Evolutionary conservation across 805 yeast genomes (phyloP).

Genomic region (Candida gorgasii): DNA sequence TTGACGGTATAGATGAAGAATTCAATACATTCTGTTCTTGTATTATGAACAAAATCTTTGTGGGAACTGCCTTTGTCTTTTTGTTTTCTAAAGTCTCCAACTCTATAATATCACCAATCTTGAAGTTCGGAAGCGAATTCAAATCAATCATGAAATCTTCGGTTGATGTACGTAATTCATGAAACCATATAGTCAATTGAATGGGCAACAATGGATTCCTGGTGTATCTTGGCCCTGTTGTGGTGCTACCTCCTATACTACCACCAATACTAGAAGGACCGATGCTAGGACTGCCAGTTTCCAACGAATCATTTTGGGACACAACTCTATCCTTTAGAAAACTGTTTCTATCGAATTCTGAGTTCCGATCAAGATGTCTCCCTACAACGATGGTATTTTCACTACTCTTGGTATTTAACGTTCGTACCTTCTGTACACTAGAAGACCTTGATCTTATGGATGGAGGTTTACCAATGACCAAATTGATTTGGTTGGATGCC

Average conservation of each 20-base stretch:
- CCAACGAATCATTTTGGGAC: slow-evolving; percentile 14
- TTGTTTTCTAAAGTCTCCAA: slow-evolving; percentile 38
- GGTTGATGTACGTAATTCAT: slow-evolving; percentile 60
- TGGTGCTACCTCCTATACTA: neutral
- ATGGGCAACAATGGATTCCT: slow-evolving; percentile 26
- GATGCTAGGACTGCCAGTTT: too few relatives aligned
- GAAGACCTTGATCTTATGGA: slow-evolving; percentile 15
- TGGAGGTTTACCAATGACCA: slow-evolving; percentile 18
- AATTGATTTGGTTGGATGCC: slow-evolving; percentile 23
- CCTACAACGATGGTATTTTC: slow-evolving; percentile 19
- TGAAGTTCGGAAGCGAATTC: slow-evolving; percentile 57
- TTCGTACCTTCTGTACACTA: slow-evolving; percentile 8
- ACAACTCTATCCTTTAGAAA: slow-evolving; percentile 7
- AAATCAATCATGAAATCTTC: slow-evolving; percentile 68
- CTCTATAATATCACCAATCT: slow-evolving; percentile 78
- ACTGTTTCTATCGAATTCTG: slow-evolving; percentile 8
- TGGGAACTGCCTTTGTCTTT: slow-evolving; percentile 10
- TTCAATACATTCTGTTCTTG: slow-evolving; percentile 18
- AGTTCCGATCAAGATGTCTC: slow-evolving; percentile 10
- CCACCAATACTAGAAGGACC: neutral
- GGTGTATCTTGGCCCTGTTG: neutral
- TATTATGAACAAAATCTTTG: slow-evolving; percentile 19
- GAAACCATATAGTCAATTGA: slow-evolving; percentile 58
- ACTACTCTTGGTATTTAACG: slow-evolving; percentile 11
- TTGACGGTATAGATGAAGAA: slow-evolving; percentile 7